Base-by-base conservation (phyloP, 139 green algal species). In the Medakamo hakoo region DNA sequence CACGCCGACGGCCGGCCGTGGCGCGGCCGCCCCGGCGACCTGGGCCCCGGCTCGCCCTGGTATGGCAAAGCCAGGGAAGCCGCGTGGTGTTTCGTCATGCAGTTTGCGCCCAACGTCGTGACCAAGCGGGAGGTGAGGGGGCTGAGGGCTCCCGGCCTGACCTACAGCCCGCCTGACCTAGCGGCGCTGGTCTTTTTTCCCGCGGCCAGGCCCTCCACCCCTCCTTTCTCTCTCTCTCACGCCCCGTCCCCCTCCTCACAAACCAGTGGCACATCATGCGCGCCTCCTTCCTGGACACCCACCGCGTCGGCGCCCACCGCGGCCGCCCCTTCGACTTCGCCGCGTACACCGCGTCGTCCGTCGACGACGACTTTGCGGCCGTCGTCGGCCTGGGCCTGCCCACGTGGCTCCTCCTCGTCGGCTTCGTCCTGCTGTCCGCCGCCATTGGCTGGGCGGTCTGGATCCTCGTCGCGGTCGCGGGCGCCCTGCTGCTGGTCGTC, bases 321-420 rank as follows among this genome's bases (percentile, higher is more conserved):
- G 40, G 40, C 9, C 9, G 16, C 40, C 9, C 40, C 31, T 65
- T 65, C 31, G 31, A 57, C 32, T 65, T 65, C 40, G 48, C 56
- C 14, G 40, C 1, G 5, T 65, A 65, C 61, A 20, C 32, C 5
- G 23, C 4, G 32, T 4, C 29, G 2, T 56, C 27, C 32, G 25
- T 65, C 31, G 61, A 68, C 4, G 63, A 68, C 23, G 63, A 68
- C 55, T 56, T 30, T 24, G 25, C 29, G 9, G 22, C 52, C 28
- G 5, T 68, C 1, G 63, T 68, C 14, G 63, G 63, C 40, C 63
- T 68, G 28, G 55, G 55, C 28, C 63, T 68, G 4, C 28, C 55
- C 63, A 68, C 62, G 55, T 68, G 63, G 63, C 4, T 62, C 28
- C 55, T 68, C 63, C n/a, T 68, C 55, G 30, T 68, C 55, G 20